Base-by-base conservation (phyloP, 148 eudicot genomes). In the Fagopyrum esculentum region DNA sequence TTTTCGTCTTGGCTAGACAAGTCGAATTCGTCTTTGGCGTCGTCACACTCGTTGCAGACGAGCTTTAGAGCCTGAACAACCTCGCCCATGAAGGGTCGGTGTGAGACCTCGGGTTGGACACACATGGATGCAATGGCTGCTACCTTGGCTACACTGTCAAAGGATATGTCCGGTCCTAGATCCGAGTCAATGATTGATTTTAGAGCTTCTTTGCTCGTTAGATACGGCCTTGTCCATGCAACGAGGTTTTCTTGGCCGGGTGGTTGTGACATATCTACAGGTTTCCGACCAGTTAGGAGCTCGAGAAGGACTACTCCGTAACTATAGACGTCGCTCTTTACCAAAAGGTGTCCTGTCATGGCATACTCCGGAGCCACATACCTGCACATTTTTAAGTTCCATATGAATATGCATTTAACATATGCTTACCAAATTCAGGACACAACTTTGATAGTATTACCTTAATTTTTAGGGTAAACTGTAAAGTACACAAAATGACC, bases 281-380 rank as follows among this genome's bases (percentile, higher is more conserved):
- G 98, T 82, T 90, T 92, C 73, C 88, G 89, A 57, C 97, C 97
- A 0, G 98, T 92, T 73, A 94, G 77, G 50, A 94, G 98, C 89
- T 94, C 98, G 4, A 94, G 97, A 49, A 94, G 93, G 80, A 94
- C 97, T 40, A 94, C 98, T 45, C 98, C 98, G 64, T 92, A 94
- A 80, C 98, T 94, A 73, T 94, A 94, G 29, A 94, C 98, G 63
- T 94, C 98, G 54, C 98, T 94, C 82, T 94, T 94, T 51, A 92
- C 98, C 4, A 94, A 97, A 76, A 94, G 97, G 82, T 91, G 98
- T 56, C 98, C 97, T 1, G 98, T 94, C 98, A 94, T 94, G 19
- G 98, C 98, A 75, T 94, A 94, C 82, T 94, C 98, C 6, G 98
- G 98, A 80, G 98, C 98, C 61, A 94, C 97, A 44, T 94, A 94